phyloP scores from a whole-genome alignment of 345 rosid species.

The Psidium friedrichsthalianum region DNA sequence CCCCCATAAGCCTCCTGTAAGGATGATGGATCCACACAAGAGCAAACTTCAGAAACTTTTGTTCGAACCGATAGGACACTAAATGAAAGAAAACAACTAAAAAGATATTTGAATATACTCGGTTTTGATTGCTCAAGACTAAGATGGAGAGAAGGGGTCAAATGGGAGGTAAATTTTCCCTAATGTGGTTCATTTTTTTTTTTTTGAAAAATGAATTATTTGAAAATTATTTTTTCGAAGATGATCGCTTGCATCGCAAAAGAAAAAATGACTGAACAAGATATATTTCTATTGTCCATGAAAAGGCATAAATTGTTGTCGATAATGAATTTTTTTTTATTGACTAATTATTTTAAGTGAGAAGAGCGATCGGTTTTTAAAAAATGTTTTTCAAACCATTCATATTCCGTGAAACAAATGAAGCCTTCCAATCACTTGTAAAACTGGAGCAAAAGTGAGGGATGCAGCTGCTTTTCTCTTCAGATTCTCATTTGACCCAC shows the following conservation, averaged over 20 bases:
- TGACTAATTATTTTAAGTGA: too few relatives aligned
- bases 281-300: too few relatives aligned
- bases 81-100: background rate
- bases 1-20: slow-evolving; percentile 96
- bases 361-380: too few relatives aligned
- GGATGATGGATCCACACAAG: background rate
- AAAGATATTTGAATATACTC: background rate
- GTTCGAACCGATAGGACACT: background rate
- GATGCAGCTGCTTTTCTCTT: background rate
- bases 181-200: too few relatives aligned
- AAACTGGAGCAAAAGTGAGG: background rate
- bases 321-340: too few relatives aligned
- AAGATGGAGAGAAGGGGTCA: background rate
- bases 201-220: too few relatives aligned
- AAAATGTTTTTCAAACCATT: too few relatives aligned
- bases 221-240: too few relatives aligned
- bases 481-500: background rate
- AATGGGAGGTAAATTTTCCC: background rate
- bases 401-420: background rate
- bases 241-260: too few relatives aligned
- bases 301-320: too few relatives aligned
- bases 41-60: background rate
- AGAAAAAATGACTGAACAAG: background rate
- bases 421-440: background rate
- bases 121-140: background rate